phyloP scores from a whole-genome alignment of 768 basidiomycete species.

The Trametes cinnabarina region DNA sequence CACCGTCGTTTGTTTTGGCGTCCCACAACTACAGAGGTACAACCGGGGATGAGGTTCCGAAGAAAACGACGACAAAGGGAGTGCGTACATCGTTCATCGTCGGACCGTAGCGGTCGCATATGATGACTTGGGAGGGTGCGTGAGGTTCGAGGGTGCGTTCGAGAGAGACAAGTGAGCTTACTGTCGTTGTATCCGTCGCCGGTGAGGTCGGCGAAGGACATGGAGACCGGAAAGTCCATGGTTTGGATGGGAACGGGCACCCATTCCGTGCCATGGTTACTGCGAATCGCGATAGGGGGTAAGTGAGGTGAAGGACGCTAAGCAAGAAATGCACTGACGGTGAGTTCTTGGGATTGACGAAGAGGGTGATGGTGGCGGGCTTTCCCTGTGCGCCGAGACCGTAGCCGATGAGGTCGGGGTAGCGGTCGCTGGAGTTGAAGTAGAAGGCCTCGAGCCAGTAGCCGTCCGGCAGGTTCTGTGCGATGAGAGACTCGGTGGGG shows the following conservation, averaged over 20 bases:
- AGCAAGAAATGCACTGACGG: neutral
- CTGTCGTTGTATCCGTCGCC: neutral
- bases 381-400: constrained; percentile 15
- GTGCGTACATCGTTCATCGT: neutral
- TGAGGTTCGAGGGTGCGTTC: no score
- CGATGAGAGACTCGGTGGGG: neutral
- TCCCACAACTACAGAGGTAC: neutral
- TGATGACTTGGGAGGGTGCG: neutral
- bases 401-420: constrained; percentile 22
- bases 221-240: neutral
- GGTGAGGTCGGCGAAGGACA: neutral
- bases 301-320: neutral
- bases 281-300: neutral
- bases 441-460: constrained; percentile 27
- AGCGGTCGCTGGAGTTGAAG: constrained; percentile 1
- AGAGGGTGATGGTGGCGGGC: constrained; percentile 10
- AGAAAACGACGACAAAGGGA: neutral
- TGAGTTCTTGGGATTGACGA: constrained; percentile 2
- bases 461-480: constrained; percentile 16
- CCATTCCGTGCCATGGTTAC: neutral
- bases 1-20: neutral
- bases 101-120: neutral
- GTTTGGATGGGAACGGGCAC: neutral
- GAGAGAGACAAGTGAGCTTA: neutral
- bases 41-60: no score